These are phyloP conservation scores for Aspergillus niger DNA, from an alignment of 2,329 filamentous ascomycete genomes.

Conservation along the genomic window DNA sequence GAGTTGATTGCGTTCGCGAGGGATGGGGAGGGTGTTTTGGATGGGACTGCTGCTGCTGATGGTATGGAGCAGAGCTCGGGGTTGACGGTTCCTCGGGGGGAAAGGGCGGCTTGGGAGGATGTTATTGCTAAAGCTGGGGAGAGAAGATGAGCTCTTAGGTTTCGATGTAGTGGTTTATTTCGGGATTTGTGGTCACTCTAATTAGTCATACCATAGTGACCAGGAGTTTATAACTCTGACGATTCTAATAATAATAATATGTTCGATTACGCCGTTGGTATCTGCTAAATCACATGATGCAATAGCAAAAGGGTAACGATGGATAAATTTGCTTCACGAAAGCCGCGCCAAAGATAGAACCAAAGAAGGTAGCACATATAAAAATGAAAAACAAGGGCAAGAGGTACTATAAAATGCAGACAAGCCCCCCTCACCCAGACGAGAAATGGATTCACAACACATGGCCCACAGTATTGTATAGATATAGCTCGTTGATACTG, in stretches of 20 bases:
- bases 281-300: not conserved
- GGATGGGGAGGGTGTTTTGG: slow-evolving; percentile 53
- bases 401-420: too few relatives aligned
- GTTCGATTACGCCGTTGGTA: not conserved
- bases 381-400: too few relatives aligned
- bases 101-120: slow-evolving; percentile 41
- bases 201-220: not conserved
- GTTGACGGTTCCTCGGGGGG: slow-evolving; percentile 31
- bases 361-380: not conserved
- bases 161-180: not conserved
- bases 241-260: not conserved
- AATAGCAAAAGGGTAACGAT: not conserved
- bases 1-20: slow-evolving; percentile 55
- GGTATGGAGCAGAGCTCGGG: slow-evolving; percentile 19
- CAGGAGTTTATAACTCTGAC: not conserved
- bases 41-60: slow-evolving; percentile 25
- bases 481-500: too few relatives aligned
- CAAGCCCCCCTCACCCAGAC: too few relatives aligned
- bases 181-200: not conserved
- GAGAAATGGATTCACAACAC: too few relatives aligned
- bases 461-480: too few relatives aligned
- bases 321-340: not conserved
- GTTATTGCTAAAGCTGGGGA: slow-evolving; percentile 32
- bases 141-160: slow-evolving; percentile 1
- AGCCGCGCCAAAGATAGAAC: not conserved